phyloP scores from a whole-genome alignment of 345 rosid genomes.

The Laguncularia racemosa region DNA sequence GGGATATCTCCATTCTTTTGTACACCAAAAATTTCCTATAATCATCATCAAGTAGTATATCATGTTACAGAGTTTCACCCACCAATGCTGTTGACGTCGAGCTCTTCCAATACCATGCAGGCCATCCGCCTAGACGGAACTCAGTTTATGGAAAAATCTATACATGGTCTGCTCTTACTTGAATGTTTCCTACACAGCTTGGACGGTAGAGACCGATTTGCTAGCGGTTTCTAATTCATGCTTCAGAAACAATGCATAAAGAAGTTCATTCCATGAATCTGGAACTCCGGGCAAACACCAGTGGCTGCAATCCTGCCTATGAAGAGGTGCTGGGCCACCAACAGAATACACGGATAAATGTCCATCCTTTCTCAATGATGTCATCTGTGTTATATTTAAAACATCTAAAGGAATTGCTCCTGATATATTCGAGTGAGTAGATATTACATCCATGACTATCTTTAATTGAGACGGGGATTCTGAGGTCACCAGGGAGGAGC shows the following conservation, averaged over 20 bases:
- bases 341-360: slow-evolving; percentile 65
- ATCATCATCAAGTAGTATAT: too few species aligned
- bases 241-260: slow-evolving; percentile 50
- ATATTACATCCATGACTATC: slow-evolving; percentile 35
- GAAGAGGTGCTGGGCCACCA: slow-evolving; percentile 50
- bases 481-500: slow-evolving; percentile 30
- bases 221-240: slow-evolving; percentile 16
- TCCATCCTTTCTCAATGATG: slow-evolving; percentile 74
- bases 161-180: too few species aligned
- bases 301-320: slow-evolving; percentile 86
- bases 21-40: too few species aligned
- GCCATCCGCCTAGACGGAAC: too few species aligned
- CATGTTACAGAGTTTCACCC: too few species aligned
- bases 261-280: slow-evolving; percentile 86
- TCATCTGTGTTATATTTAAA: slow-evolving; percentile 64
- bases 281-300: slow-evolving; percentile 99
- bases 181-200: not conserved
- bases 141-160: too few species aligned
- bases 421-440: slow-evolving; percentile 22
- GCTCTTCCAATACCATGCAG: too few species aligned
- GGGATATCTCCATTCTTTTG: too few species aligned
- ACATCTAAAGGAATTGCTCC: slow-evolving; percentile 22
- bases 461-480: slow-evolving; percentile 45
- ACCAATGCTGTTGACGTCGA: too few species aligned
- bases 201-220: slow-evolving; percentile 11